Evolutionary conservation across 306 rosid species (phyloP).

Genomic region (Herpetospermum pedunculosum): DNA sequence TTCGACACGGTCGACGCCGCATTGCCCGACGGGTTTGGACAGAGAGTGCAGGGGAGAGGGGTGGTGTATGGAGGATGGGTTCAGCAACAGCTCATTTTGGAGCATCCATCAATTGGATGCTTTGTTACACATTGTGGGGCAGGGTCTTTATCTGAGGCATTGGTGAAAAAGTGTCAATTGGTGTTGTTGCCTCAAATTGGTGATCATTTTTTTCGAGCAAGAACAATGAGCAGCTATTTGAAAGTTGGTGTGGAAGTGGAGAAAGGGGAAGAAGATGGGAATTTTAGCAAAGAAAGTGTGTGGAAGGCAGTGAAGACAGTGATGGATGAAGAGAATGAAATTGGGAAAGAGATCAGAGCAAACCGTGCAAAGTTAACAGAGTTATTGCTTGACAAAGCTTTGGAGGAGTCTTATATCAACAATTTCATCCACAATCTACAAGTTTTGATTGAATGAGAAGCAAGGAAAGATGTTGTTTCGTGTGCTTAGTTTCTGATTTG

Average conservation of each 20-base stretch:
- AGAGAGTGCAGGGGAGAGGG: conserved; percentile 42
- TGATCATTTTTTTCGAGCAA: conserved; percentile 47
- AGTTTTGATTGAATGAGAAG: neutral
- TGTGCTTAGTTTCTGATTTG: too few relatives aligned
- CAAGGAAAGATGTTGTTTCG: neutral
- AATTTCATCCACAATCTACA: conserved; percentile 30
- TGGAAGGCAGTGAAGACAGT: conserved; percentile 28
- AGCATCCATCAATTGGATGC: conserved; percentile 65
- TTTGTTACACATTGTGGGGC: conserved; percentile 74
- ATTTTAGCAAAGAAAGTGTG: conserved; percentile 34
- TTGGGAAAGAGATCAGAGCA: conserved; percentile 23
- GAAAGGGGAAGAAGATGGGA: conserved; percentile 47
- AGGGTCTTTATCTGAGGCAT: conserved; percentile 50
- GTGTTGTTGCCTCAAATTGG: conserved; percentile 42
- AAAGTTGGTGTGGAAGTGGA: conserved; percentile 52
- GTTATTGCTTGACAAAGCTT: conserved; percentile 21
- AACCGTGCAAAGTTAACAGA: conserved; percentile 41
- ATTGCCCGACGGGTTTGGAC: conserved; percentile 42
- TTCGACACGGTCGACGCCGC: conserved; percentile 28
- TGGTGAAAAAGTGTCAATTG: conserved; percentile 38
- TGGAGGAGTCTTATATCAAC: conserved; percentile 37
- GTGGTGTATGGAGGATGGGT: conserved; percentile 57
- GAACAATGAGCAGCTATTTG: conserved; percentile 34
- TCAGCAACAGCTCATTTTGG: conserved; percentile 45
- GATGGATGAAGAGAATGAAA: conserved; percentile 30